phyloP scores from a whole-genome alignment of 805 yeast species.

The Priceomyces medius region DNA sequence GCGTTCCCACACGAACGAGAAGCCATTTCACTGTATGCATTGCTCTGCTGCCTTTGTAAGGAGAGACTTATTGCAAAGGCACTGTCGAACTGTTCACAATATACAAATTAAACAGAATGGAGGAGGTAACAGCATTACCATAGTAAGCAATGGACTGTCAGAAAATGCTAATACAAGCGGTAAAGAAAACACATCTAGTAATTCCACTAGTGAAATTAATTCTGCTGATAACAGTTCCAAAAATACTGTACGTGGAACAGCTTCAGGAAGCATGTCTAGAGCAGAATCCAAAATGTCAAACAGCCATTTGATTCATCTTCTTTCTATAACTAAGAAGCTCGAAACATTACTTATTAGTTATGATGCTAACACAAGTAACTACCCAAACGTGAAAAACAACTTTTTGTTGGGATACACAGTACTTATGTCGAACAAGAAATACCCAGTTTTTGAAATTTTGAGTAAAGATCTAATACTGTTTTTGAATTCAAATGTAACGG shows the following conservation, averaged over 20 bases:
- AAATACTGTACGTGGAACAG: background rate
- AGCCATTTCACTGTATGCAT: conserved; percentile 72
- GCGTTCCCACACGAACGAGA: conserved; percentile 74
- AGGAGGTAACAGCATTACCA: background rate
- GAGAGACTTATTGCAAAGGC: conserved; percentile 73
- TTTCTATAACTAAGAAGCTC: conserved; percentile 27
- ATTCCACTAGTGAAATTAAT: background rate
- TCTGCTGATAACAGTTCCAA: background rate
- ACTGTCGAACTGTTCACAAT: conserved; percentile 73
- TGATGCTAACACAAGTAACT: conserved; percentile 9
- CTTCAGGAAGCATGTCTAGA: background rate
- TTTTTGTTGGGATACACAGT: conserved; percentile 33
- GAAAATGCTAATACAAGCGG: background rate
- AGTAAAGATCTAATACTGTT: conserved; percentile 21
- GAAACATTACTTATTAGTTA: conserved; percentile 14
- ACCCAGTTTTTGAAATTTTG: conserved; percentile 19
- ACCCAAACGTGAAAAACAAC: conserved; percentile 10
- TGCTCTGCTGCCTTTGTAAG: conserved; percentile 76
- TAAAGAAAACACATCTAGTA: background rate
- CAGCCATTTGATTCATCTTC: conserved; percentile 26
- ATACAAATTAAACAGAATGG: conserved; percentile 13
- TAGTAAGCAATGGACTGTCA: background rate
- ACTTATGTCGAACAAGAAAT: conserved; percentile 1
- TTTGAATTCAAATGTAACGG: conserved; percentile 16
- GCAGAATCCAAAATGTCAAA: conserved; percentile 1